phyloP scores from a whole-genome alignment of 2,329 filamentous ascomycete species.

The Colletotrichum graminicola region DNA sequence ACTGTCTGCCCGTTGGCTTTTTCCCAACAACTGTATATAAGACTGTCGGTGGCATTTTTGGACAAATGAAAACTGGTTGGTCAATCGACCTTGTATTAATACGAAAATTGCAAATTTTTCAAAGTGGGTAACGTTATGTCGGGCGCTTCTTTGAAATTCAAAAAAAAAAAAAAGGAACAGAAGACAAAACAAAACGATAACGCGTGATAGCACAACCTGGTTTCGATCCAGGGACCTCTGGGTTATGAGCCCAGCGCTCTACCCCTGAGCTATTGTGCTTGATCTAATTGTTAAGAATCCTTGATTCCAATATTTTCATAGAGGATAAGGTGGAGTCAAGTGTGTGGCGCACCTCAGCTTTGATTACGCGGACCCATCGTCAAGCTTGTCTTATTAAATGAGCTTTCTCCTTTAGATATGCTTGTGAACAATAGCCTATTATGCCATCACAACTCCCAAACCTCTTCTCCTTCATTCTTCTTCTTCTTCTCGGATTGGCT shows the following conservation, averaged over 20 bases:
- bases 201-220: neutral
- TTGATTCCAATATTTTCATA: neutral
- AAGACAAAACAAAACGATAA: too few relatives aligned
- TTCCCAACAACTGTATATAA: neutral
- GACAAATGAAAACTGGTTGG: too few relatives aligned
- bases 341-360: neutral
- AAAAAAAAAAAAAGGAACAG: neutral
- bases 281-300: accelerated
- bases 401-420: neutral
- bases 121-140: neutral
- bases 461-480: neutral
- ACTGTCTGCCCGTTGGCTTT: neutral
- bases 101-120: neutral
- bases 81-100: neutral
- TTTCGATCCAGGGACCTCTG: slow-evolving; percentile 30
- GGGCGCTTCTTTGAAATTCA: too few relatives aligned
- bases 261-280: slow-evolving; percentile 29
- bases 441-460: neutral
- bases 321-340: neutral
- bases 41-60: neutral
- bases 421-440: neutral
- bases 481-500: neutral
- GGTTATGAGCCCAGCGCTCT: slow-evolving; percentile 29
- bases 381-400: neutral
- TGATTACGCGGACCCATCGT: neutral